Evolutionary conservation across 768 basidiomycete genomes (phyloP), one percentile per base, ranked within the genome.

Genomic region (Antrodiella citrinella): DNA sequence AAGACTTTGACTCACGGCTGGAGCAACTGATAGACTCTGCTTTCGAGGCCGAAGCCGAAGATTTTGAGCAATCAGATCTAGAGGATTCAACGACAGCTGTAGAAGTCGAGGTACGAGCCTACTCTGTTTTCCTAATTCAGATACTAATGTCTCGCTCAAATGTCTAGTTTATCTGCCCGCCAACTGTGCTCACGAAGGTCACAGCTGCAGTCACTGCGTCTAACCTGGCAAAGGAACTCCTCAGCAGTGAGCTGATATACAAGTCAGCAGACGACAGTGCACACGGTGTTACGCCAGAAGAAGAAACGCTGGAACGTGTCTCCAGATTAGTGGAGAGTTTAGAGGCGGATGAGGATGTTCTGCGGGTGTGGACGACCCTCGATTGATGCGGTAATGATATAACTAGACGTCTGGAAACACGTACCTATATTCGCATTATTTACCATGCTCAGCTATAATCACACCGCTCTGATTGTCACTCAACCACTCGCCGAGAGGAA

Each of bases 341-440:
- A 45, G 80, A 82, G 62, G 76, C 68, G 20, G 67, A 77, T 51
- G 78, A 77, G 48, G 84, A 85, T 58, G 76, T 75, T 11, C 64
- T 77, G 50, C 72, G 72, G 50, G 77, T 85, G 21, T 83, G 77
- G 69, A 81, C 81, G 42, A 79, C 73, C 21, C 51, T 73, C 48
- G 74, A 74, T 40, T 56, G 22, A 47, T 54, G 20, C 38, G 21
- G 25, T 48, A 22, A 49, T 19, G 20, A 30, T 20, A n/a, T n/a
- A n/a, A 15, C 30, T 15, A 35, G 30, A 35, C 15, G 30, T 35
- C 15, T 35, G 30, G 30, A 35, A n/a, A 11, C n/a, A n/a, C 38
- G n/a, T n/a, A 39, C 38, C 11, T n/a, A 39, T 39, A n/a, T 39
- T 39, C 38, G 38, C 21, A 44, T 44, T 18, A 7, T 10, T 44